Evolutionary conservation across 2,329 filamentous ascomycete genomes (phyloP).

Genomic region (Chaetoscypha palmicola): DNA sequence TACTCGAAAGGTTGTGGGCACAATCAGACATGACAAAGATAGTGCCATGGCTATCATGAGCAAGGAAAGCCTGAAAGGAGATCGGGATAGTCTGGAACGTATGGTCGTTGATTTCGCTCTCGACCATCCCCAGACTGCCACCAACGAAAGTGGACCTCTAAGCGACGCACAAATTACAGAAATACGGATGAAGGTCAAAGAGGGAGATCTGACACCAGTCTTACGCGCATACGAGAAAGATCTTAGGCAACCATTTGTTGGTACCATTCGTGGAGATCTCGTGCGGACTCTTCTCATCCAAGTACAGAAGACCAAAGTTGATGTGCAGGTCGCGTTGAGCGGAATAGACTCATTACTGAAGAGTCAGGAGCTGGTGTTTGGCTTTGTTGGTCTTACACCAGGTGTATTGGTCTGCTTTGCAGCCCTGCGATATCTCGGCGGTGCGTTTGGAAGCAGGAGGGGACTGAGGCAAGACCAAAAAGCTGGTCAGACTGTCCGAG

Average conservation of each 20-base stretch:
- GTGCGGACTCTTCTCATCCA: conserved; percentile 89
- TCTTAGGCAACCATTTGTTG: conserved; percentile 71
- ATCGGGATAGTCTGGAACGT: conserved; percentile 84
- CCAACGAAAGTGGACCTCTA: conserved; percentile 42
- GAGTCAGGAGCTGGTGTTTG: conserved; percentile 95
- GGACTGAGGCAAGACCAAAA: conserved; percentile 59
- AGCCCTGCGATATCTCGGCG: conserved; percentile 63
- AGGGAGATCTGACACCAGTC: conserved; percentile 90
- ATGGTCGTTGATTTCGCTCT: conserved; percentile 97
- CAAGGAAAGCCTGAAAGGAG: conserved; percentile 80
- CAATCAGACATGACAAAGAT: conserved; percentile 84
- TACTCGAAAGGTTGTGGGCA: conserved; percentile 72
- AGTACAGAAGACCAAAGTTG: conserved; percentile 97
- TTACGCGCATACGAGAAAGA: conserved; percentile 88
- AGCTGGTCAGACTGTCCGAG: conserved; percentile 64
- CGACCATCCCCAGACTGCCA: conserved; percentile 63
- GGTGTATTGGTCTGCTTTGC: conserved; percentile 81
- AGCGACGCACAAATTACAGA: conserved; percentile 64
- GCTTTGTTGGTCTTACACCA: conserved; percentile 90
- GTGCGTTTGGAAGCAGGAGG: conserved; percentile 61
- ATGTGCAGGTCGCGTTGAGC: conserved; percentile 90
- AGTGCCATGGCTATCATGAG: conserved; percentile 98
- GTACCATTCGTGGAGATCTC: conserved; percentile 78
- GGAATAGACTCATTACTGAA: conserved; percentile 92
- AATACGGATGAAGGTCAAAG: conserved; percentile 72